phyloP scores from a whole-genome alignment of 2,329 filamentous ascomycete species.

The Akanthomyces lecanii region DNA sequence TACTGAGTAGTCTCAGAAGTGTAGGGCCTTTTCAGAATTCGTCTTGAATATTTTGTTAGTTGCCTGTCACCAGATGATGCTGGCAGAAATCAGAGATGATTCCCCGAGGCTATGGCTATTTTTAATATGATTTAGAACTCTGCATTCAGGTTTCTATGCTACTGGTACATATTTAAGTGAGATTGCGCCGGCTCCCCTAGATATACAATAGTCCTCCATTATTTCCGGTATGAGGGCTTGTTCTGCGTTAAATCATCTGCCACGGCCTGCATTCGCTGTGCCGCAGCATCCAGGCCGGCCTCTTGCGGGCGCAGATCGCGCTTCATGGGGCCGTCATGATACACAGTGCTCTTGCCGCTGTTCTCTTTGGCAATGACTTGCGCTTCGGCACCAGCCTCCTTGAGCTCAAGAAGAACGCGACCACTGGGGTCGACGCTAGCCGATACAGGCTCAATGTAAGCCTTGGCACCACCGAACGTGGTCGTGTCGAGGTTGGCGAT shows the following conservation, averaged over 20 bases:
- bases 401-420: constrained; percentile 42
- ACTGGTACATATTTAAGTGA: constrained; percentile 30
- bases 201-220: constrained; percentile 22
- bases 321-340: constrained; percentile 26
- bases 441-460: constrained; percentile 43
- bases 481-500: constrained; percentile 43
- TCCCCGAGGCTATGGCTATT: neutral
- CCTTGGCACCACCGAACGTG: constrained; percentile 50
- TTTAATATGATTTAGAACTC: constrained; percentile 12
- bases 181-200: constrained; percentile 22
- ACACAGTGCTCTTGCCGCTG: constrained; percentile 33
- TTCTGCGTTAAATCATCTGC: constrained; percentile 6
- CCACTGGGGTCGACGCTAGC: constrained; percentile 48
- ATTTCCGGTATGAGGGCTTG: neutral
- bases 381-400: constrained; percentile 35
- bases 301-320: constrained; percentile 10
- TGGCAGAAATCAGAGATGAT: neutral
- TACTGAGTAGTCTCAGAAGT: neutral
- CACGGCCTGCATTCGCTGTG: neutral
- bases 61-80: neutral
- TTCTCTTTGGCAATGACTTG: constrained; percentile 45
- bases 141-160: constrained; percentile 24
- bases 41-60: neutral
- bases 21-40: neutral
- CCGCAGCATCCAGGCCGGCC: neutral